A percentile compares a stretch with the other conserved stretches of the same genome.
Conservation (phyloP, 768 basidiomycete genomes). For the Clitopilus passeckerianus region DNA sequence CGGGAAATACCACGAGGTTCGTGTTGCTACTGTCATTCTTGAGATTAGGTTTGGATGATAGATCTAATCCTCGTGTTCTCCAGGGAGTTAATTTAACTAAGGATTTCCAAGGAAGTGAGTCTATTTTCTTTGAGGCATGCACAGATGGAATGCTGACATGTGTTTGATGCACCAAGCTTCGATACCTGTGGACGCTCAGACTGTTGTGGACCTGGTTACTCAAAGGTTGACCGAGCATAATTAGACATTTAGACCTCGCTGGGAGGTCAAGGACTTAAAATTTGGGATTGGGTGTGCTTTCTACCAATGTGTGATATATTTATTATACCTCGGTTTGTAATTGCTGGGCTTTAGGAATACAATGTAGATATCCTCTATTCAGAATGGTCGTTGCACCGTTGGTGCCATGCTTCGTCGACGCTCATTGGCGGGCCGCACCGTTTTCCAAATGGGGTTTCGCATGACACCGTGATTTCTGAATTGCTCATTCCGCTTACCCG, state of each 20-base stretch:
- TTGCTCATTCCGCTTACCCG: neutral
- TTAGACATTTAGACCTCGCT: neutral
- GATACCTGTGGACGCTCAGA: conserved; percentile 6
- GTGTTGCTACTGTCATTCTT: neutral
- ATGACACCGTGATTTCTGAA: no score
- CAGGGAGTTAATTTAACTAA: conserved; percentile 6
- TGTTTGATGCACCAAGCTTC: neutral
- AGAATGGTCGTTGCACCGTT: no score
- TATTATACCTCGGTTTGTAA: neutral
- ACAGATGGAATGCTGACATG: neutral
- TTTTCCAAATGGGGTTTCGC: neutral
- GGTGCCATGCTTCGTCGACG: no score
- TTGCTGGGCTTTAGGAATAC: neutral
- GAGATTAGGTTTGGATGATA: no score
- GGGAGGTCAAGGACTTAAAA: neutral
- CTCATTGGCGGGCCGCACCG: neutral
- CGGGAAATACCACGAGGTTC: conserved; percentile 23
- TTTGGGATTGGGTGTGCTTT: neutral
- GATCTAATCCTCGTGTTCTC: neutral
- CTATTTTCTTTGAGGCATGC: neutral
- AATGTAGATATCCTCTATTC: no score
- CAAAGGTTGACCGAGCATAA: conserved; percentile 1
- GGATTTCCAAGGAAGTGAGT: conserved; percentile 10
- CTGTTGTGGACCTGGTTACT: conserved; percentile 4
- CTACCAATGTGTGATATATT: neutral